A percentile compares a stretch with the other conserved stretches of the same genome.
These are phyloP conservation scores for Eruca vesicaria DNA, from an alignment of 441 rosid species.

Conservation along the genomic window DNA sequence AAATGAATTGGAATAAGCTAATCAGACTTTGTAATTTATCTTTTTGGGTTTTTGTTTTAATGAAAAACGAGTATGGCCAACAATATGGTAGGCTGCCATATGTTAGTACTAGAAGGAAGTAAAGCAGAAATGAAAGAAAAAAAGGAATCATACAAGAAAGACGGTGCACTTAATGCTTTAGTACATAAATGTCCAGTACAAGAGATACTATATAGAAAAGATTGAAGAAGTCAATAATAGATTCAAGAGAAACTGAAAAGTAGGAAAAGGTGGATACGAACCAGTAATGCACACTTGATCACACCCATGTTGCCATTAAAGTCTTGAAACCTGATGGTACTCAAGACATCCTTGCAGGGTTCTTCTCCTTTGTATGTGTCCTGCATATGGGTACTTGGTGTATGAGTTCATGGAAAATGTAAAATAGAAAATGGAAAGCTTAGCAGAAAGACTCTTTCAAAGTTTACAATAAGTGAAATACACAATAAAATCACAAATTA, in stretches of 20 bases:
- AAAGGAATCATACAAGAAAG: too few species aligned
- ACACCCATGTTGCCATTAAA: background rate
- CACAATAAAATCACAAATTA: background rate
- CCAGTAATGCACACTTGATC: background rate
- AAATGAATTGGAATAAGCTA: too few species aligned
- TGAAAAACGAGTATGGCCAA: too few species aligned
- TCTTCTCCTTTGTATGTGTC: background rate
- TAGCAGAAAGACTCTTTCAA: background rate
- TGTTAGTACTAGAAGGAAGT: too few species aligned
- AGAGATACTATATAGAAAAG: too few species aligned
- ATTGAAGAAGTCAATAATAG: background rate
- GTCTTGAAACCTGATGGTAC: background rate
- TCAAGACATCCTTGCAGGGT: background rate
- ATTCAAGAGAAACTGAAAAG: background rate
- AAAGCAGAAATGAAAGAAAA: too few species aligned
- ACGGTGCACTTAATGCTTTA: too few species aligned
- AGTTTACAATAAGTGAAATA: background rate
- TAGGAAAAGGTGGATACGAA: background rate
- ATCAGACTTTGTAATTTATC: too few species aligned
- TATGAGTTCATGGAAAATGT: background rate
- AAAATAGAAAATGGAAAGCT: background rate
- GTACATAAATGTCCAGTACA: too few species aligned
- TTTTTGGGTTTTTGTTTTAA: too few species aligned
- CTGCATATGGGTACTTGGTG: background rate
- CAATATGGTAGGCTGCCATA: too few species aligned